Evolutionary conservation across 179 eudicot genomes (phyloP), one percentile per base, ranked within the genome.

Genomic region (Vitellaria paradoxa): DNA sequence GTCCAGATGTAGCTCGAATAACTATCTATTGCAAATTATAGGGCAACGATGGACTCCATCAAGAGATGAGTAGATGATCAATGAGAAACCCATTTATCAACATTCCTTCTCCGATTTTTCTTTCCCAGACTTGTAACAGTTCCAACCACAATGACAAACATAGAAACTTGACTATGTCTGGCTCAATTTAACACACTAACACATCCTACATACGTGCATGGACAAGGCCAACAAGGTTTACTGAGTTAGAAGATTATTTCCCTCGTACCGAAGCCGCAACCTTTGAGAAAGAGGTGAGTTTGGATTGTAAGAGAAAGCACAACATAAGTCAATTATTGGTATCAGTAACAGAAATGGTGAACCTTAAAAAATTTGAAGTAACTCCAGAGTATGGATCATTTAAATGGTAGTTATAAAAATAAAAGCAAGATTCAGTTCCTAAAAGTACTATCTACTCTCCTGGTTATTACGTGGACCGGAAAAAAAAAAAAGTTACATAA

Each of bases 1-100:
- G 80, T 76, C 86, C 86, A 87, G 86, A 87, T 82, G 87, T 74
- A 87, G 87, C 87, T 72, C 85, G 81, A 42, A 60, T 64, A 81
- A 64, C 64, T 77, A 73, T 49, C 0, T 45, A 49, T 0, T 45
- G 26, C 8, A 21, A 65, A 50, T 45, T 75, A 65, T 21, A 2
- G 24, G 4, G 0, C 63, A 18, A 12, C 18, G 63, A 59, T 59
- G 63, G 63, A 10, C 57, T 4, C 57, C 57, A 53, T 15, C 10
- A 53, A 10, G 15, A 11, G 12, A 15, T 15, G 5, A 10, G 57
- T 53, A 15, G 63, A 17, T 17, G 63, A 59, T 8, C 18, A 21
- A 21, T 59, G 17, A 13, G 37, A 30, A 30, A 30, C 37, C 37
- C 37, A 30, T 30, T 30, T 30, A 30, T 30, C 37, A 30, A 30